Conservation (phyloP, 768 basidiomycete species). For the Hygrophoropsis aurantiaca region DNA sequence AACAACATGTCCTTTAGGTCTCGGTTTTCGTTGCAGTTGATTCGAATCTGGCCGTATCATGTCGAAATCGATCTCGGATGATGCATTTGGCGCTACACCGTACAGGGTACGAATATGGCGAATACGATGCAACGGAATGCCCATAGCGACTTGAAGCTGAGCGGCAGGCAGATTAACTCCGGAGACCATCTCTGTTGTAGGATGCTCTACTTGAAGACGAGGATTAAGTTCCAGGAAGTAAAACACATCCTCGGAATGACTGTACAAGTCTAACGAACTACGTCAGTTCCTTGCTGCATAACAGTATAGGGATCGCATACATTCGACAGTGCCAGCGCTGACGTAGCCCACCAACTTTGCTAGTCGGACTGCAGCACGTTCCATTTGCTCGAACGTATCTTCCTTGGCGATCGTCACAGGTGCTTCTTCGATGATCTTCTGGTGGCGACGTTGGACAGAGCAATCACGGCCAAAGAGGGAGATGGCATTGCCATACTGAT, state of each 20-base stretch:
- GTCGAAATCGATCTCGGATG: conserved; percentile 96
- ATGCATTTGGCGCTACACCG: conserved; percentile 86
- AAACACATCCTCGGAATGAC: conserved; percentile 89
- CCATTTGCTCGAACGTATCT: conserved; percentile 95
- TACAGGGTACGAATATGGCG: conserved; percentile 95
- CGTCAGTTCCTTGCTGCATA: conserved; percentile 6
- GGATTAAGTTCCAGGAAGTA: conserved; percentile 99
- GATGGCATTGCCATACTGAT: conserved; percentile 99
- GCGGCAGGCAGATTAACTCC: conserved; percentile 98
- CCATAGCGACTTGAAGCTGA: conserved; percentile 98
- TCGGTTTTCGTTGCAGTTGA: conserved; percentile 89
- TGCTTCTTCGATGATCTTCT: conserved; percentile 99
- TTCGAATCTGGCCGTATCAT: conserved; percentile 86
- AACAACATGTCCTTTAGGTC: conserved; percentile 97
- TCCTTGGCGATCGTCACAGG: conserved; percentile 96
- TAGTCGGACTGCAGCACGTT: conserved; percentile 97
- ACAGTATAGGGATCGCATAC: conserved; percentile 41
- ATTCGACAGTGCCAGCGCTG: conserved; percentile 98
- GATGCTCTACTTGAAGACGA: conserved; percentile 99
- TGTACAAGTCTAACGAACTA: conserved; percentile 77
- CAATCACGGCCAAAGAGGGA: conserved; percentile 99
- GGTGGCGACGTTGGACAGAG: conserved; percentile 98
- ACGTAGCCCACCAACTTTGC: conserved; percentile 99
- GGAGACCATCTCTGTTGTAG: conserved; percentile 99
- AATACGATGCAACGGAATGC: conserved; percentile 92